phyloP scores from a whole-genome alignment of 768 basidiomycete genomes.

The Suillus brevipes region DNA sequence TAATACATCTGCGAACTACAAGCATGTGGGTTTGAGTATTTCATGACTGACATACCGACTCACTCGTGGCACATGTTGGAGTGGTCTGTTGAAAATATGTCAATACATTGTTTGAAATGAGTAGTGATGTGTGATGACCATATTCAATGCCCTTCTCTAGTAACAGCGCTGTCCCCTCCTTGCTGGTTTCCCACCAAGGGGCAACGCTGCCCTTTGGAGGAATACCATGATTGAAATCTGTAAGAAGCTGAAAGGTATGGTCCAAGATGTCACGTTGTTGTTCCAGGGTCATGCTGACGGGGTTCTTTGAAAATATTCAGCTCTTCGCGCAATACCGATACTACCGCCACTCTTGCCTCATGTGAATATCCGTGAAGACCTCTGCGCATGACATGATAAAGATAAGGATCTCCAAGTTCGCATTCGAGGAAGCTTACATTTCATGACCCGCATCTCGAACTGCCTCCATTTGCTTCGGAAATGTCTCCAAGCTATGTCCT shows the following conservation, averaged over 20 bases:
- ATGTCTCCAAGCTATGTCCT: conserved; percentile 76
- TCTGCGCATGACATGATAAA: conserved; percentile 28
- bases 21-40: background rate
- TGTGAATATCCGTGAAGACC: conserved; percentile 74
- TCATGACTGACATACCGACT: conserved; percentile 5
- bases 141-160: conserved; percentile 76
- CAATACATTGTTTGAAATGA: conserved; percentile 15
- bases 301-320: conserved; percentile 44
- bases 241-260: conserved; percentile 61
- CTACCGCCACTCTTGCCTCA: conserved; percentile 40
- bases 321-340: background rate
- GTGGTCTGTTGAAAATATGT: conserved; percentile 43
- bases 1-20: conserved; percentile 63
- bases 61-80: conserved; percentile 58
- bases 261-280: conserved; percentile 75
- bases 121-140: conserved; percentile 36
- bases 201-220: conserved; percentile 67
- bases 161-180: conserved; percentile 61
- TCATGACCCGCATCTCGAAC: conserved; percentile 76
- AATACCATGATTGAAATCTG: conserved; percentile 60
- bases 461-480: conserved; percentile 66
- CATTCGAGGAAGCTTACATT: conserved; percentile 39
- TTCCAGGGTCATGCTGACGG: conserved; percentile 53
- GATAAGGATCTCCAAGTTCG: background rate
- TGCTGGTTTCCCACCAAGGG: conserved; percentile 80